phyloP scores from a whole-genome alignment of 352 stramenopile species.

The Peronospora belbahrii region DNA sequence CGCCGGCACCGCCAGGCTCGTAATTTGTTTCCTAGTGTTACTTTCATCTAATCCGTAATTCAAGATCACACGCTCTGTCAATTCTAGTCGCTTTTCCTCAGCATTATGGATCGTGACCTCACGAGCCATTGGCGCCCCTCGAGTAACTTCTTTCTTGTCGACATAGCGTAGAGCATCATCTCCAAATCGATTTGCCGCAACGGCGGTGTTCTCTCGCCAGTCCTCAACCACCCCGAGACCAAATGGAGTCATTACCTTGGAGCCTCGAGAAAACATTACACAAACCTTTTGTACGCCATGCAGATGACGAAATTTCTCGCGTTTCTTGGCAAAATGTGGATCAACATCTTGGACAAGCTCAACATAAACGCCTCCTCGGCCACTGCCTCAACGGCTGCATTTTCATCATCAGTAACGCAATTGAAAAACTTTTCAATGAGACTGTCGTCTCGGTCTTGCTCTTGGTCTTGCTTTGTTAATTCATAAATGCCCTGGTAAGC shows the following conservation, averaged over 20 bases:
- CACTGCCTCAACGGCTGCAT: slow-evolving; percentile 47
- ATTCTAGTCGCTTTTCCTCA: slow-evolving; percentile 35
- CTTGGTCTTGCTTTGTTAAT: slow-evolving; percentile 14
- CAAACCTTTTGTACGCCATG: slow-evolving; percentile 5
- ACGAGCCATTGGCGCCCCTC: slow-evolving; percentile 41
- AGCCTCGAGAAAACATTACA: slow-evolving; percentile 41
- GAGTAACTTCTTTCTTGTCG: slow-evolving; percentile 46
- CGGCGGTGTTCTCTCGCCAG: slow-evolving; percentile 31
- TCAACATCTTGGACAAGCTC: slow-evolving; percentile 49
- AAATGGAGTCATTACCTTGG: slow-evolving; percentile 53
- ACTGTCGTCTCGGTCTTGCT: slow-evolving; percentile 38
- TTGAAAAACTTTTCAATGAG: slow-evolving; percentile 76
- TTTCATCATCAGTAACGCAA: slow-evolving; percentile 42
- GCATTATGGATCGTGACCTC: slow-evolving; percentile 17
- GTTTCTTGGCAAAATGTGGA: slow-evolving; percentile 30
- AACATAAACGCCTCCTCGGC: slow-evolving; percentile 80
- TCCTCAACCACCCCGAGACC: slow-evolving; percentile 46
- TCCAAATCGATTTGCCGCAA: slow-evolving; percentile 44
- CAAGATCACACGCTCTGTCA: slow-evolving; percentile 49
- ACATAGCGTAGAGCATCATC: slow-evolving; percentile 40
- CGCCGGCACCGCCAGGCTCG: slow-evolving; percentile 47
- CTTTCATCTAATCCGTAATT: slow-evolving; percentile 43
- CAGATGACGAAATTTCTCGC: slow-evolving; percentile 12
- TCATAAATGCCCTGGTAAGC: slow-evolving; percentile 24
- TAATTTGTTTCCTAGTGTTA: slow-evolving; percentile 30